Conservation (phyloP, 2,329 filamentous ascomycete species). For the Fusarium fujikuroi region DNA sequence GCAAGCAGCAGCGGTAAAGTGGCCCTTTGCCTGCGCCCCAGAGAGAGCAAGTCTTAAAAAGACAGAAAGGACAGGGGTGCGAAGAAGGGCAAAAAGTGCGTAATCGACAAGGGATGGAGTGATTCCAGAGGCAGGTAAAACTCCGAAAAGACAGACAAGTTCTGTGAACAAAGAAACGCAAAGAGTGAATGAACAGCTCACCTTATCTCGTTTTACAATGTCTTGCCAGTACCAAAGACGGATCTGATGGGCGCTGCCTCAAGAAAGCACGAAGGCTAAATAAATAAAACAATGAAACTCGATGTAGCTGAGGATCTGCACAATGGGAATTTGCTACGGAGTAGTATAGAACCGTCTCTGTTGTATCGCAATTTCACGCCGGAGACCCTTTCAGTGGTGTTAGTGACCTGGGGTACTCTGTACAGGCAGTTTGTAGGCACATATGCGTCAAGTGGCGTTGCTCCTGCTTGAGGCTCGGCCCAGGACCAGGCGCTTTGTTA, state of each 20-base stretch:
- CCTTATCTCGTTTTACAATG: not conserved
- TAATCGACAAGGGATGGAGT: conserved; percentile 27
- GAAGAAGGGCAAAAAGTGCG: conserved; percentile 10
- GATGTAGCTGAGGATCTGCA: conserved; percentile 18
- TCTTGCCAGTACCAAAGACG: not conserved
- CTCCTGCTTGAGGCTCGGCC: conserved; percentile 27
- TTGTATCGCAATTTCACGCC: conserved; percentile 16
- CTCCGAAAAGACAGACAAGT: not conserved
- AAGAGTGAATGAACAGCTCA: conserved; percentile 1
- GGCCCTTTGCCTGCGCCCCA: conserved; percentile 22
- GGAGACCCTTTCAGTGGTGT: conserved; percentile 1
- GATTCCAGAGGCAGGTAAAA: conserved; percentile 17
- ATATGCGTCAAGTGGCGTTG: conserved; percentile 12
- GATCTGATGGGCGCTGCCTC: not conserved
- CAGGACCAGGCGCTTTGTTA: not conserved
- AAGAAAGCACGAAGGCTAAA: not conserved
- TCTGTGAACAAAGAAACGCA: not conserved
- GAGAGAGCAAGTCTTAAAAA: conserved; percentile 6
- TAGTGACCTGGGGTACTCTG: conserved; percentile 4
- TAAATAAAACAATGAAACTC: conserved; percentile 9
- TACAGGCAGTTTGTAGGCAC: not conserved
- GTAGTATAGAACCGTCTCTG: not conserved
- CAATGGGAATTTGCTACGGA: conserved; percentile 13
- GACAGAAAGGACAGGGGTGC: conserved; percentile 11
- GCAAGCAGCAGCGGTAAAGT: conserved; percentile 15